A percentile compares a stretch with the other conserved stretches of the same genome.
phyloP scores from a whole-genome alignment of 352 stramenopile genomes.

The Phytophthora sp. region DNA sequence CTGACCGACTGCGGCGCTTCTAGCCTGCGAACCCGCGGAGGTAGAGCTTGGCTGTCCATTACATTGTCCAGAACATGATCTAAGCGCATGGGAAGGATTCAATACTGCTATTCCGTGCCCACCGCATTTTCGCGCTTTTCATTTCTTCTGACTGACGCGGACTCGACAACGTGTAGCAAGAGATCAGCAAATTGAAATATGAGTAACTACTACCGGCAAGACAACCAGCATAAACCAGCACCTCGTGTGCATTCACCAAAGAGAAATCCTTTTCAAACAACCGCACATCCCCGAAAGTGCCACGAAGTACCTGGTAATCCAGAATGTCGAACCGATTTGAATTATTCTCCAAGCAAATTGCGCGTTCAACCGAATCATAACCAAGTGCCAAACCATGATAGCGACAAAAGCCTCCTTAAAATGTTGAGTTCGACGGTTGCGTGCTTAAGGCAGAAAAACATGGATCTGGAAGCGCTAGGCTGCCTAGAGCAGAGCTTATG shows the following conservation, averaged over 20 bases:
- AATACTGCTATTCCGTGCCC: constrained; percentile 23
- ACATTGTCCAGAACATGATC: constrained; percentile 11
- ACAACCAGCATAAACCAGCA: constrained; percentile 8
- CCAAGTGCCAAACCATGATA: constrained; percentile 36
- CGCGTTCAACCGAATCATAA: constrained; percentile 8
- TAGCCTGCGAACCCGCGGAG: not conserved
- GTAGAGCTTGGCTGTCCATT: not conserved
- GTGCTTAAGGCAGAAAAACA: constrained; percentile 74
- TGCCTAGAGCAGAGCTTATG: constrained; percentile 79
- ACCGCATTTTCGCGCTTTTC: constrained; percentile 3
- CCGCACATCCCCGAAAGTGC: constrained; percentile 38
- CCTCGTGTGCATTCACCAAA: constrained; percentile 14
- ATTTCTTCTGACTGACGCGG: not conserved
- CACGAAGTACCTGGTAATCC: constrained; percentile 31
- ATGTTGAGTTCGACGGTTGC: constrained; percentile 76
- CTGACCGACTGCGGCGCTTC: not conserved
- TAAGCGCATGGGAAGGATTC: constrained; percentile 8
- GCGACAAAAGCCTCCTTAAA: constrained; percentile 65
- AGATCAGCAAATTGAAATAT: constrained; percentile 1
- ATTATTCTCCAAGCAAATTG: constrained; percentile 20
- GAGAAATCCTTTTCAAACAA: constrained; percentile 46
- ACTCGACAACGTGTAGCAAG: not conserved
- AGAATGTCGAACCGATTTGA: not conserved
- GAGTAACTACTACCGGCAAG: constrained; percentile 25
- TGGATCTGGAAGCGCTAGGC: constrained; percentile 76